phyloP scores from a whole-genome alignment of 345 rosid species.

The Luvunga scandens region DNA sequence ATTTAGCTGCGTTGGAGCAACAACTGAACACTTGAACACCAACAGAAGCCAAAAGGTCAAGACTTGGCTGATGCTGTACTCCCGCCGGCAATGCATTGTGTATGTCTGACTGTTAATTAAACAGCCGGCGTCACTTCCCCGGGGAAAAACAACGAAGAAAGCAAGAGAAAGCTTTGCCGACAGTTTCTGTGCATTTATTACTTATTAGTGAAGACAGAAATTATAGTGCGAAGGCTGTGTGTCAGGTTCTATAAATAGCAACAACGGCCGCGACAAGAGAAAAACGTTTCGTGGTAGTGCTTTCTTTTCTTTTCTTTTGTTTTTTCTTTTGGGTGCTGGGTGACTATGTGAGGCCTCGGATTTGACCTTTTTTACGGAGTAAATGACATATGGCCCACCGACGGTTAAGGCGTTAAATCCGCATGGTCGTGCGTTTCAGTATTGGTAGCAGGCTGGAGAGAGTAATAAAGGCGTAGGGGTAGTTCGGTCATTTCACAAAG shows the following conservation, averaged over 20 bases:
- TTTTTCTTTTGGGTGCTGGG: not conserved
- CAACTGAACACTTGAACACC: slow-evolving; percentile 16
- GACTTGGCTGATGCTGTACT: slow-evolving; percentile 4
- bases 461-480: slow-evolving; percentile 12
- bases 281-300: not conserved
- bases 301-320: not conserved
- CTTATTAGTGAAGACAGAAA: not conserved
- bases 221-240: slow-evolving; percentile 1
- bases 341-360: slow-evolving; percentile 13
- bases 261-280: not conserved
- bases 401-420: slow-evolving; percentile 77
- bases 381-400: slow-evolving; percentile 63
- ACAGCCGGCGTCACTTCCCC: not conserved
- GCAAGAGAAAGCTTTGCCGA: slow-evolving; percentile 22
- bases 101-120: not conserved
- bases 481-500: slow-evolving; percentile 21
- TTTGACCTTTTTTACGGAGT: slow-evolving; percentile 36
- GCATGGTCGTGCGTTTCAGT: slow-evolving; percentile 25
- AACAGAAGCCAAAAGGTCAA: slow-evolving; percentile 13
- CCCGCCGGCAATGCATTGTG: slow-evolving; percentile 41
- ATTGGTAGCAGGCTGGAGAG: not conserved
- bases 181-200: slow-evolving; percentile 16
- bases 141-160: slow-evolving; percentile 12
- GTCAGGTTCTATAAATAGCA: slow-evolving; percentile 12
- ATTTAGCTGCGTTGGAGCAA: slow-evolving; percentile 21